These are phyloP conservation scores for Amanita jacksonii DNA, from an alignment of 768 basidiomycete species.

Conservation along the genomic window DNA sequence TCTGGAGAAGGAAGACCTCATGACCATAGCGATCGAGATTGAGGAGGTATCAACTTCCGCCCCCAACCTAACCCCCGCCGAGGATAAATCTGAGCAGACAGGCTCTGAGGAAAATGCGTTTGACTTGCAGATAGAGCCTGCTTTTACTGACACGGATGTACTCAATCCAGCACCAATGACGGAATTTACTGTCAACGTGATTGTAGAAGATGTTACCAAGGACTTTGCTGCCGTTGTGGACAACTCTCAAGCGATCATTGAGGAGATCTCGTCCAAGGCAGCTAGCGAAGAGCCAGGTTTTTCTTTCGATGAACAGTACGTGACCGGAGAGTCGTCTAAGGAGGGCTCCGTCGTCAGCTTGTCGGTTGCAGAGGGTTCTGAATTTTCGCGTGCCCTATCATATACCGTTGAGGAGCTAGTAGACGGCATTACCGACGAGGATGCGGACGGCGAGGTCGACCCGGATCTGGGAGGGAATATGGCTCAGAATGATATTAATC, in stretches of 20 bases:
- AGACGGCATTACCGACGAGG: constrained; percentile 10
- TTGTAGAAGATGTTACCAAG: constrained; percentile 9
- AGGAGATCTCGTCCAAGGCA: constrained; percentile 7
- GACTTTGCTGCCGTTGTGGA: background rate
- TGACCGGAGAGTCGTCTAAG: constrained; percentile 1
- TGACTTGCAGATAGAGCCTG: too few species aligned
- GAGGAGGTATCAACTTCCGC: background rate
- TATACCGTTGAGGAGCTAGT: background rate
- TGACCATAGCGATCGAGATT: background rate
- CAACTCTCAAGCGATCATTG: constrained; percentile 5
- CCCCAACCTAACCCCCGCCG: too few species aligned
- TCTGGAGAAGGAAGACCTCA: background rate
- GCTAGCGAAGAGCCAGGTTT: constrained; percentile 1
- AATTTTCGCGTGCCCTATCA: background rate
- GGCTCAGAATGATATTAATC: background rate
- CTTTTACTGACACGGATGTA: too few species aligned
- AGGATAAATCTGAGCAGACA: too few species aligned
- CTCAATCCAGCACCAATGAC: background rate
- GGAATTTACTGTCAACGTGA: constrained; percentile 4
- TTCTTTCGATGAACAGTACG: background rate
- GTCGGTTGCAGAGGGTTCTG: background rate
- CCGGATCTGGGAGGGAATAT: constrained; percentile 2
- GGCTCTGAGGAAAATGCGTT: too few species aligned
- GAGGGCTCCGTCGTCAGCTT: background rate
- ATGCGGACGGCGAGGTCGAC: constrained; percentile 12